Percentiles rank a stretch among this genome's conserved stretches.
phyloP scores from a whole-genome alignment of 805 yeast genomes.

The Wickerhamiella cacticola region DNA sequence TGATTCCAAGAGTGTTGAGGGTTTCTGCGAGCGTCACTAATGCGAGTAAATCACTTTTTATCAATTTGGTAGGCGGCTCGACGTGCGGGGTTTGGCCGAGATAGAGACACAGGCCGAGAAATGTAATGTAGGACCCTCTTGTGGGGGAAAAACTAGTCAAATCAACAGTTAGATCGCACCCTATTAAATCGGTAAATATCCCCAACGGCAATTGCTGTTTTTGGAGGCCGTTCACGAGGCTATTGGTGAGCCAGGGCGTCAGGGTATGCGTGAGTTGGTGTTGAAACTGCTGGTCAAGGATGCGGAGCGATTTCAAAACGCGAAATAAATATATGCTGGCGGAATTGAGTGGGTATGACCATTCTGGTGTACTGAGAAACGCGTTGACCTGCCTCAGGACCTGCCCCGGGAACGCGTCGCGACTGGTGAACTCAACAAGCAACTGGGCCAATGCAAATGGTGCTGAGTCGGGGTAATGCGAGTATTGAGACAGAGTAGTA shows the following conservation, averaged over 20 bases:
- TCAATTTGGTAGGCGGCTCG: neutral
- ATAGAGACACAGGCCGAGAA: neutral
- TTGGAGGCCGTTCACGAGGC: neutral
- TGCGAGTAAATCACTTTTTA: neutral
- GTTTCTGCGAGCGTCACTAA: neutral
- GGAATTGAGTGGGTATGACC: neutral
- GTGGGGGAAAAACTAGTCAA: neutral
- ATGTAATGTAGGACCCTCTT: slow-evolving; percentile 1
- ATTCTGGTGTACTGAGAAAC: neutral
- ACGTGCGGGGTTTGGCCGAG: neutral
- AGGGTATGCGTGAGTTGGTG: neutral
- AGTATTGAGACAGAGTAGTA: neutral
- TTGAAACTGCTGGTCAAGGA: slow-evolving; percentile 1
- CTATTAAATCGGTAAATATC: neutral
- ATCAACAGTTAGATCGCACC: neutral
- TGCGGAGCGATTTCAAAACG: neutral
- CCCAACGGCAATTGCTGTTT: neutral
- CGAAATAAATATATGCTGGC: slow-evolving; percentile 2
- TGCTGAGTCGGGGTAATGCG: neutral
- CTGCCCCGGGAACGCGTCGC: slow-evolving; percentile 2
- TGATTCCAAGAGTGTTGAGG: neutral
- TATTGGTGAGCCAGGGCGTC: slow-evolving; percentile 1
- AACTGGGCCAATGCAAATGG: neutral
- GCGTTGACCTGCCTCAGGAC: neutral
- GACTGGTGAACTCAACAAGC: neutral